A percentile compares a stretch with the other conserved stretches of the same genome.
phyloP scores from a whole-genome alignment of 768 basidiomycete species.

The Naganishia antarctica region DNA sequence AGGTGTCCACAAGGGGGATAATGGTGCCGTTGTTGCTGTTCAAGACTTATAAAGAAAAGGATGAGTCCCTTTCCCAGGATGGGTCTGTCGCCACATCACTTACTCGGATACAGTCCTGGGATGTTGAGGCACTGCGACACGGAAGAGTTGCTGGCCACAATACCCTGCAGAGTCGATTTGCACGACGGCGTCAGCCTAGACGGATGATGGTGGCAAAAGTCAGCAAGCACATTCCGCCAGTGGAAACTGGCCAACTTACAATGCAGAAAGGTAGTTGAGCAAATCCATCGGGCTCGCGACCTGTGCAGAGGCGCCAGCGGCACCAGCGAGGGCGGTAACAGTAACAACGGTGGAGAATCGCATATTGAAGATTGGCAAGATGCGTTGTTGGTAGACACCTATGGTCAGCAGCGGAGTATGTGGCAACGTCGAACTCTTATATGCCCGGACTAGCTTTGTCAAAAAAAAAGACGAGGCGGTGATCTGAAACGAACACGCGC shows the following conservation, averaged over 20 bases:
- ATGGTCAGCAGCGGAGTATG: background rate
- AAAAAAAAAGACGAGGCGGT: background rate
- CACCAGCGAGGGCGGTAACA: conserved; percentile 14
- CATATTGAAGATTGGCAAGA: background rate
- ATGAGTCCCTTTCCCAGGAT: too few species aligned
- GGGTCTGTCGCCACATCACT: conserved; percentile 1
- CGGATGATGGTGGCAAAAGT: background rate
- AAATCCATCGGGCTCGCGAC: conserved; percentile 17
- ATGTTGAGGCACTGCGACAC: conserved; percentile 23
- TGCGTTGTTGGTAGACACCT: background rate
- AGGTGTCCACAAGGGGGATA: conserved; percentile 36
- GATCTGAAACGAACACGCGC: conserved; percentile 3
- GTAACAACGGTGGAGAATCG: conserved; percentile 17
- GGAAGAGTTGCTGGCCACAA: conserved; percentile 19
- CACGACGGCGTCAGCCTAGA: conserved; percentile 24
- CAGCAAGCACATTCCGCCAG: background rate
- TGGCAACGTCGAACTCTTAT: background rate
- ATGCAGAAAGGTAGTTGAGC: conserved; percentile 14
- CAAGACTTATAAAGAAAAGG: conserved; percentile 11
- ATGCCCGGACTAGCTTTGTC: background rate
- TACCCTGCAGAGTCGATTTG: conserved; percentile 2
- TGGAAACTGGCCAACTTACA: background rate
- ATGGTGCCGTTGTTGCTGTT: conserved; percentile 34
- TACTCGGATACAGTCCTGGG: conserved; percentile 20
- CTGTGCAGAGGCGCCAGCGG: conserved; percentile 22